Conservation (phyloP, 1,284 basidiomycete species). For the Leccinum insigne region DNA sequence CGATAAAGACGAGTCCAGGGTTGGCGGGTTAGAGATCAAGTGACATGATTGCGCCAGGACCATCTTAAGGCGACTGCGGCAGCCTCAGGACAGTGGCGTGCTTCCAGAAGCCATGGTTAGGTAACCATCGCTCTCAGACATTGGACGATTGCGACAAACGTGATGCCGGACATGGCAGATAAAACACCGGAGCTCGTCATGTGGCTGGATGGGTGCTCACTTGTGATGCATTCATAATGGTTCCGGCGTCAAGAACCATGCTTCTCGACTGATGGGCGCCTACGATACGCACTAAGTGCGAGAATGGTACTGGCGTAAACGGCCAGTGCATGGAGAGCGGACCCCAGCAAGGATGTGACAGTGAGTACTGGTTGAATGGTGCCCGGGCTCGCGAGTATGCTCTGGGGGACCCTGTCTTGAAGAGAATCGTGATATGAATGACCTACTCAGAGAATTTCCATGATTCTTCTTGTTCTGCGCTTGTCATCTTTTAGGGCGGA, state of each 20-base stretch:
- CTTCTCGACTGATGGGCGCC: background rate
- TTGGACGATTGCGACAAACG: background rate
- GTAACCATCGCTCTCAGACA: background rate
- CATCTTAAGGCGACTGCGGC: background rate
- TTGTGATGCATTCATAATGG: background rate
- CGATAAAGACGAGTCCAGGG: background rate
- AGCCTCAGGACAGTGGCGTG: background rate
- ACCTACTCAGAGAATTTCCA: background rate
- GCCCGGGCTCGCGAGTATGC: background rate
- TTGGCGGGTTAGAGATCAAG: background rate
- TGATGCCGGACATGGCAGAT: background rate
- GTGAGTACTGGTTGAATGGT: background rate
- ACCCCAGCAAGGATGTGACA: background rate
- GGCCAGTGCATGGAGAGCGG: background rate
- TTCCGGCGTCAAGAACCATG: background rate
- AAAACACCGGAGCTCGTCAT: background rate
- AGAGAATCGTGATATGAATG: background rate
- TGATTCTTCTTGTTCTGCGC: background rate
- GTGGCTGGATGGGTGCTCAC: background rate
- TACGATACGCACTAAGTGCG: background rate
- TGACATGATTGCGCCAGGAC: background rate
- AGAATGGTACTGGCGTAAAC: background rate
- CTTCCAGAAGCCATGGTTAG: background rate
- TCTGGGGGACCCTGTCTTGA: background rate
- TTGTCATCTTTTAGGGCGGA: background rate